Percentiles rank a stretch among this genome's conserved stretches.
phyloP scores from a whole-genome alignment of 2,329 filamentous ascomycete genomes.

The Plectosphaerella cucumerina region DNA sequence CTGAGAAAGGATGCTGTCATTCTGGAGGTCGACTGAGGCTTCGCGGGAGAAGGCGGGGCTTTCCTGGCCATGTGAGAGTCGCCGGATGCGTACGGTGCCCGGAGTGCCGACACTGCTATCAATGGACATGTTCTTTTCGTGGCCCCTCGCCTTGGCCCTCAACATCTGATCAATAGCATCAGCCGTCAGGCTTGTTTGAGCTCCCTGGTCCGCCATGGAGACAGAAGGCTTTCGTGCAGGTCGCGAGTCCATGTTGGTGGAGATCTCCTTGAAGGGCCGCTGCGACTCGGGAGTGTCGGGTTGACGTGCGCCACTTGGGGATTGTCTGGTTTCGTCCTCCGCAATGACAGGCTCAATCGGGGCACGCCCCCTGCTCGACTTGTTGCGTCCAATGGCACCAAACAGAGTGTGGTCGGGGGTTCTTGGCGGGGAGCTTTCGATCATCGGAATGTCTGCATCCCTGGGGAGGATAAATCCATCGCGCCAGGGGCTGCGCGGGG shows the following conservation, averaged over 20 bases:
- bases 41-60: conserved; percentile 37
- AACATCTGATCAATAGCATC: conserved; percentile 76
- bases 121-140: conserved; percentile 32
- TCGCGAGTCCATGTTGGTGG: conserved; percentile 48
- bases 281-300: conserved; percentile 51
- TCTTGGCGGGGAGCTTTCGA: conserved; percentile 26
- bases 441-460: conserved; percentile 30
- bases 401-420: conserved; percentile 36
- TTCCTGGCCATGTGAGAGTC: conserved; percentile 45
- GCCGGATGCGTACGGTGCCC: conserved; percentile 38
- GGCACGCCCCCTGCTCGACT: conserved; percentile 23
- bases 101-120: conserved; percentile 29
- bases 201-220: conserved; percentile 63
- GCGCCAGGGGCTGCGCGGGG: conserved; percentile 46
- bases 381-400: conserved; percentile 40
- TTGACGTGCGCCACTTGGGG: conserved; percentile 33
- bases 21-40: conserved; percentile 7
- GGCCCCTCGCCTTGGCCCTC: conserved; percentile 40
- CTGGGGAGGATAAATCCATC: conserved; percentile 54
- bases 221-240: conserved; percentile 32
- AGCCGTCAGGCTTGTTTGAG: conserved; percentile 81
- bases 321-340: conserved; percentile 61
- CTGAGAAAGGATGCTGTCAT: conserved; percentile 17
- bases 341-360: conserved; percentile 43
- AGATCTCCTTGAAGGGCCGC: conserved; percentile 57